These are phyloP conservation scores for Creolimax fragrantissima DNA, from an alignment of 78 protist genomes.

Conservation along the genomic window DNA sequence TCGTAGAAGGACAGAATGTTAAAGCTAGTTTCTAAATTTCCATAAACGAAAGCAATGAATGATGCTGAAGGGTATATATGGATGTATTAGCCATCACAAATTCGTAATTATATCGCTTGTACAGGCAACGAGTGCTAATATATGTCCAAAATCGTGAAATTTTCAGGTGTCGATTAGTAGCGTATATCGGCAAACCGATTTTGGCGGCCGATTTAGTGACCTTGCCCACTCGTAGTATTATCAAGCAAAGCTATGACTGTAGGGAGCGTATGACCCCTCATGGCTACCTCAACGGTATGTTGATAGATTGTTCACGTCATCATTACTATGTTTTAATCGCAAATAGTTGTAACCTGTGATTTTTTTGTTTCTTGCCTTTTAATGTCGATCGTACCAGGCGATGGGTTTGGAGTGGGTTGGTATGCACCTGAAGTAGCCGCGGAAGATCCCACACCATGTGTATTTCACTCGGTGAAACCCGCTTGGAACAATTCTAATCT, in stretches of 20 bases:
- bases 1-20: too few relatives aligned
- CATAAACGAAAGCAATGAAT: too few relatives aligned
- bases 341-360: neutral
- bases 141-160: neutral
- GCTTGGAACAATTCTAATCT: constrained; percentile 49
- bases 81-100: too few relatives aligned
- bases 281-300: neutral
- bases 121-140: too few relatives aligned
- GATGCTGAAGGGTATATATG: too few relatives aligned
- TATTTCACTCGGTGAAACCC: constrained; percentile 34
- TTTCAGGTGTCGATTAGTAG: neutral
- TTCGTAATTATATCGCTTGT: too few relatives aligned
- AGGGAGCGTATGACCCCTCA: neutral
- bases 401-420: constrained; percentile 59
- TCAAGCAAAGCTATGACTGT: constrained; percentile 16
- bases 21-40: too few relatives aligned
- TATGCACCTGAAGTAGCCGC: constrained; percentile 22
- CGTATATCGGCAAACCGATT: constrained; percentile 4
- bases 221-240: constrained; percentile 20
- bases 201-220: constrained; percentile 38
- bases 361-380: neutral
- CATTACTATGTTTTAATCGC: neutral
- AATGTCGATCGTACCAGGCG: too few relatives aligned
- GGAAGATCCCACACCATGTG: constrained; percentile 26
- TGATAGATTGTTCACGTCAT: too few relatives aligned